phyloP scores from a whole-genome alignment of 805 yeast species.

The Huiozyma sinensis region DNA sequence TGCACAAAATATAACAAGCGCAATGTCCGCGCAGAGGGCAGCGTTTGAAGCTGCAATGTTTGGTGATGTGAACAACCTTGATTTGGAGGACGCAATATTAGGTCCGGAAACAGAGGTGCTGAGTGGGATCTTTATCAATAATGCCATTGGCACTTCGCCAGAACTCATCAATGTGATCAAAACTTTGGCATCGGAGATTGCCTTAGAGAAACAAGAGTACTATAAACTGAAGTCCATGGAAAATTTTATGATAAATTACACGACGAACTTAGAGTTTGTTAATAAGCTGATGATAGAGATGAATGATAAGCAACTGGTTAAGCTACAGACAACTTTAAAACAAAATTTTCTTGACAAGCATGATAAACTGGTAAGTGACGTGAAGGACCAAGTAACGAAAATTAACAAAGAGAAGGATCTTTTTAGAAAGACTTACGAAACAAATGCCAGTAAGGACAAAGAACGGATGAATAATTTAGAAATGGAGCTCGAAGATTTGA shows the following conservation, averaged over 20 bases:
- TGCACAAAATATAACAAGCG: not conserved
- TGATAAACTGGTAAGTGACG: slow-evolving; percentile 11
- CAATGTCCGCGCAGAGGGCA: slow-evolving; percentile 17
- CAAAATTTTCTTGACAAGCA: slow-evolving; percentile 21
- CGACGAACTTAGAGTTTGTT: slow-evolving; percentile 21
- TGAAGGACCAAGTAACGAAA: slow-evolving; percentile 10
- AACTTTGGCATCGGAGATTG: slow-evolving; percentile 42
- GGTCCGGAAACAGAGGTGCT: slow-evolving; percentile 38
- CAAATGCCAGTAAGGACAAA: slow-evolving; percentile 7
- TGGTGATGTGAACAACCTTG: slow-evolving; percentile 42
- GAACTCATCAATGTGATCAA: slow-evolving; percentile 47
- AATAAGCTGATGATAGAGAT: slow-evolving; percentile 25
- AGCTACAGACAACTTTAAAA: slow-evolving; percentile 22
- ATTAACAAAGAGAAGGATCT: slow-evolving; percentile 2
- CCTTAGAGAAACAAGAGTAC: slow-evolving; percentile 49
- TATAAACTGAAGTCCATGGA: slow-evolving; percentile 45
- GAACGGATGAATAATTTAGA: slow-evolving; percentile 14
- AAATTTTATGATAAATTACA: slow-evolving; percentile 43
- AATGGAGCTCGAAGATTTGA: slow-evolving; percentile 24
- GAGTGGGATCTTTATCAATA: slow-evolving; percentile 48
- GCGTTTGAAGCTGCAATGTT: slow-evolving; percentile 52
- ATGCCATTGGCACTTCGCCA: slow-evolving; percentile 47
- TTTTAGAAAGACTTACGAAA: slow-evolving; percentile 2
- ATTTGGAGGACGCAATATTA: slow-evolving; percentile 40
- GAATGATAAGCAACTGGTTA: slow-evolving; percentile 21